These are phyloP conservation scores for Colletotrichum spaethianum DNA, from an alignment of 2,329 filamentous ascomycete species.

Conservation along the genomic window DNA sequence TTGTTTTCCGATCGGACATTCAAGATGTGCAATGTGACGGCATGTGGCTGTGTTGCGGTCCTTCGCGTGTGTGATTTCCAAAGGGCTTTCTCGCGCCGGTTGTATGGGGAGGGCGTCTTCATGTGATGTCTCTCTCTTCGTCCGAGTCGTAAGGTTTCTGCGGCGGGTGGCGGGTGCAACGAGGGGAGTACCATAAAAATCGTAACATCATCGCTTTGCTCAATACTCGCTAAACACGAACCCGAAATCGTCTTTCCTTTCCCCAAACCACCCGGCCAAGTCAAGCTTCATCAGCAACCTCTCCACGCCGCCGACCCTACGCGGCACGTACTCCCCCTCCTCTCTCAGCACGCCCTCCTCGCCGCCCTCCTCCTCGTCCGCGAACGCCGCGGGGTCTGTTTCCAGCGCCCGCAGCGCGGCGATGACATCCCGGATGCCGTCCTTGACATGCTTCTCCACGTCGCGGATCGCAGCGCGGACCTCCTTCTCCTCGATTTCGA, in stretches of 20 bases:
- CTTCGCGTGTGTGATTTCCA: neutral
- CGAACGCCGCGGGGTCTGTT: slow-evolving; percentile 59
- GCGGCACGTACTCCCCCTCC: slow-evolving; percentile 74
- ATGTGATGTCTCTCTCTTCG: neutral
- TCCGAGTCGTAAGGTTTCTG: neutral
- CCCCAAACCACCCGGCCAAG: slow-evolving; percentile 71
- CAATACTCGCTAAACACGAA: slow-evolving; percentile 31
- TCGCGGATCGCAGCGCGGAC: slow-evolving; percentile 75
- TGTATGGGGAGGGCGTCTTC: neutral
- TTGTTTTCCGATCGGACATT: neutral
- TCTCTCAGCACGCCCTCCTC: slow-evolving; percentile 52
- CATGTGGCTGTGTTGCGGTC: neutral
- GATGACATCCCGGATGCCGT: slow-evolving; percentile 78
- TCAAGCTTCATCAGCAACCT: slow-evolving; percentile 93
- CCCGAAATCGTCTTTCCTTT: slow-evolving; percentile 44
- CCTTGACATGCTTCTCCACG: slow-evolving; percentile 76
- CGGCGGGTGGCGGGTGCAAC: neutral
- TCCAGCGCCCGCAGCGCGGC: slow-evolving; percentile 64
- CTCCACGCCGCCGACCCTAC: slow-evolving; percentile 84
- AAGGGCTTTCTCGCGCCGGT: neutral
- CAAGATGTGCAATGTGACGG: neutral
- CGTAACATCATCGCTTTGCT: neutral
- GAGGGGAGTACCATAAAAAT: neutral
- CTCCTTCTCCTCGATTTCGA: slow-evolving; percentile 79
- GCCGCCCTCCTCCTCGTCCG: slow-evolving; percentile 56